phyloP scores from a whole-genome alignment of 2,329 filamentous ascomycete species.

The Colletotrichum sp. region DNA sequence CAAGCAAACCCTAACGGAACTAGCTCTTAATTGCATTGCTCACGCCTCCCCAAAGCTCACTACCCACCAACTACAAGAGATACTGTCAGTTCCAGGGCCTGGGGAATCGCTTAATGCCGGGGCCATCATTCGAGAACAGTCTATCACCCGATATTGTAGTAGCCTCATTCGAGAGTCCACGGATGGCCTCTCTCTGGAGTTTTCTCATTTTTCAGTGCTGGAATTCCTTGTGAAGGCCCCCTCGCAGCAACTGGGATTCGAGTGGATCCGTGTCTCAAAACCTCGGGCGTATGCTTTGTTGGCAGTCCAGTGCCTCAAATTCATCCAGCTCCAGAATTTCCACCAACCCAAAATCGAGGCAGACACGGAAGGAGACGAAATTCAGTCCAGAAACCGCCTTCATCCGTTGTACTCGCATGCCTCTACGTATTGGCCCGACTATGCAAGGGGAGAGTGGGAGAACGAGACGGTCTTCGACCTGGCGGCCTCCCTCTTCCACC shows the following conservation, averaged over 20 bases:
- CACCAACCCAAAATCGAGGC: rapidly evolving
- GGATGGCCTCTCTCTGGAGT: background rate
- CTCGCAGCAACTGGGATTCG: rapidly evolving
- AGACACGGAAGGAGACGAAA: rapidly evolving
- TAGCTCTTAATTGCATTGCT: background rate
- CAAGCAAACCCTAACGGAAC: rapidly evolving
- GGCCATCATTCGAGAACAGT: background rate
- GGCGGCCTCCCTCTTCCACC: background rate
- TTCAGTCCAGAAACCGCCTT: rapidly evolving
- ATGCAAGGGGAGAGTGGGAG: background rate
- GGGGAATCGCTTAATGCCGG: background rate
- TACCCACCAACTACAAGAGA: rapidly evolving
- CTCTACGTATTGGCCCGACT: rapidly evolving
- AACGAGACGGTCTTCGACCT: background rate
- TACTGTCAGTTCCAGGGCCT: background rate
- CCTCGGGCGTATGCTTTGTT: rapidly evolving
- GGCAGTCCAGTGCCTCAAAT: background rate
- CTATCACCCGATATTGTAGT: background rate
- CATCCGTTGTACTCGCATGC: background rate
- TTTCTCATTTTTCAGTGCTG: background rate
- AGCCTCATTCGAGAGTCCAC: background rate
- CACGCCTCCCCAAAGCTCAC: background rate
- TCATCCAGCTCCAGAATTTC: background rate
- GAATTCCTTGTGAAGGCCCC: background rate
- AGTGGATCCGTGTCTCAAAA: background rate